Conservation (phyloP, 208 protist species). For the Entamoeba histolytica region DNA sequence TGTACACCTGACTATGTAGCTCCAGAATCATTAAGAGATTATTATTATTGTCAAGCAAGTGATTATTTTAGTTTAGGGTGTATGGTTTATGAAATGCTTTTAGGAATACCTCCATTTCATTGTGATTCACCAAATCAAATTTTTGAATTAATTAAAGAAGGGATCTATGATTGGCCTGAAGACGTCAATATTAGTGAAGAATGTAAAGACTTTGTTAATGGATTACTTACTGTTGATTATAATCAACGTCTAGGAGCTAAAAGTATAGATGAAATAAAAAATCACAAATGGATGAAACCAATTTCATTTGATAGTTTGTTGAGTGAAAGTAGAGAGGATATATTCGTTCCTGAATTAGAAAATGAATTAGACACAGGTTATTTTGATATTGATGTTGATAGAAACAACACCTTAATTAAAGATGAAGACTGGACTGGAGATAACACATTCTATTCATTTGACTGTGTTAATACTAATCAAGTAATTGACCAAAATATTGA, state of each 20-base stretch:
- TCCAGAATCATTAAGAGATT: slow-evolving; percentile 64
- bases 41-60: slow-evolving; percentile 65
- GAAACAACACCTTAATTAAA: no score
- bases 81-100: slow-evolving; percentile 62
- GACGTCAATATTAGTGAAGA: background rate
- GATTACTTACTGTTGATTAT: background rate
- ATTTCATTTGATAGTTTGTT: slow-evolving; percentile 59
- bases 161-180: slow-evolving; percentile 33
- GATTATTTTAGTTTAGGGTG: slow-evolving; percentile 83
- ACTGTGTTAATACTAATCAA: no score
- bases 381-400: background rate
- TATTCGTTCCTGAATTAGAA: background rate
- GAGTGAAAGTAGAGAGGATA: background rate
- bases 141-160: slow-evolving; percentile 61
- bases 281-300: slow-evolving; percentile 69
- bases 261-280: slow-evolving; percentile 6
- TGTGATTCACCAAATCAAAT: slow-evolving; percentile 45
- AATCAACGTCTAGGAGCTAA: background rate
- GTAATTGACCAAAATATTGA: no score
- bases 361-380: background rate
- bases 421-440: no score
- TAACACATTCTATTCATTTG: no score
- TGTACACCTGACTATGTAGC: slow-evolving; percentile 23
- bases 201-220: background rate
- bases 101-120: slow-evolving; percentile 57